A percentile compares a stretch with the other conserved stretches of the same genome.
Conservation (phyloP, 169 alveolate genomes). For the Sarcocystis neurona region DNA sequence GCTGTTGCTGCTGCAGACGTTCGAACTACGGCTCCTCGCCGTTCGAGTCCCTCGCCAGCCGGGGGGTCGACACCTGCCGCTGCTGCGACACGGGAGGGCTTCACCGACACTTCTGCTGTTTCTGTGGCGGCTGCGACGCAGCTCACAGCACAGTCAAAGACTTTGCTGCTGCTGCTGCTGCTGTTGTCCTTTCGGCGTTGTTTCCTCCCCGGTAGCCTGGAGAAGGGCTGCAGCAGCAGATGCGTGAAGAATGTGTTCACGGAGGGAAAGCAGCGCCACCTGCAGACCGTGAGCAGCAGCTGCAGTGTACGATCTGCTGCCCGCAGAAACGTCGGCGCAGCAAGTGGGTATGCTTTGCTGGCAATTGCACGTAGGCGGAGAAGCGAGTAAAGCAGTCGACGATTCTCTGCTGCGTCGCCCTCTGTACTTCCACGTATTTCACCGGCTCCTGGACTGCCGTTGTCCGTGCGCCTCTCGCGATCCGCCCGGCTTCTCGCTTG, state of each 20-base stretch:
- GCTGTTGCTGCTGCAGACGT: too few relatives aligned
- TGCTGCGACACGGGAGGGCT: too few relatives aligned
- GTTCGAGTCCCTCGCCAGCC: too few relatives aligned
- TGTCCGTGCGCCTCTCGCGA: too few relatives aligned
- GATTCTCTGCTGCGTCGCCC: background rate
- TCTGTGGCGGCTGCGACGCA: background rate
- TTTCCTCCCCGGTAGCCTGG: background rate
- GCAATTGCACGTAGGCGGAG: constrained; percentile 6
- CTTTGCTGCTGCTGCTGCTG: background rate
- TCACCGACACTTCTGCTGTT: too few relatives aligned
- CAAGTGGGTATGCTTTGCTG: constrained; percentile 17
- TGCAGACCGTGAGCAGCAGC: background rate
- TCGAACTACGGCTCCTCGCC: too few relatives aligned
- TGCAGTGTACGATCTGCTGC: background rate
- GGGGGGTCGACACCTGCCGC: too few relatives aligned
- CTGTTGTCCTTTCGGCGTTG: background rate
- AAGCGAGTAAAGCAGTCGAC: background rate
- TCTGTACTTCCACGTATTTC: too few relatives aligned
- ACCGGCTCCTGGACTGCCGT: too few relatives aligned
- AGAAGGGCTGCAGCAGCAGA: background rate
- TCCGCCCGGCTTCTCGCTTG: too few relatives aligned
- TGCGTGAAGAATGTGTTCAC: background rate
- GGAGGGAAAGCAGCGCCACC: background rate
- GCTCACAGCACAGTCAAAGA: background rate
- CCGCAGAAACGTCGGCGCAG: background rate